These are phyloP conservation scores for Monosporozyma unispora DNA, from an alignment of 805 yeast species.

Conservation along the genomic window DNA sequence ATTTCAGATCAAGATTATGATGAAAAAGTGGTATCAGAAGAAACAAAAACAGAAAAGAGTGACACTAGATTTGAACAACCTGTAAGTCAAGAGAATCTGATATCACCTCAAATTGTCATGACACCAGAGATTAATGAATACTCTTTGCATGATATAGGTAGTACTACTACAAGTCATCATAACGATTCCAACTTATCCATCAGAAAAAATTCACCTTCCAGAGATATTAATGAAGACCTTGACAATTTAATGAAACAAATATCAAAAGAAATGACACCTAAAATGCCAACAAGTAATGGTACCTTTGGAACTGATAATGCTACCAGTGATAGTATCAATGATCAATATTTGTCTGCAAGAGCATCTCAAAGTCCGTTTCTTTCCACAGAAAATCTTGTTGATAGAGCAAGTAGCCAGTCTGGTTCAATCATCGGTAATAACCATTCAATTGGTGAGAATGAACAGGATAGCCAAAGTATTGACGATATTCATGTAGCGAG, in stretches of 20 bases:
- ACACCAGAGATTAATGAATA: not conserved
- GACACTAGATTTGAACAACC: not conserved
- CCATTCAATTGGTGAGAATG: not conserved
- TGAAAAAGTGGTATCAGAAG: not conserved
- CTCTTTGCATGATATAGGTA: not conserved
- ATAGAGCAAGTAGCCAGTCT: not conserved
- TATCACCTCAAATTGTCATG: not conserved
- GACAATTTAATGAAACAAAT: slow-evolving; percentile 27
- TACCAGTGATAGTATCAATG: not conserved
- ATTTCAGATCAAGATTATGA: not conserved
- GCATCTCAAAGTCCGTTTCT: slow-evolving; percentile 1
- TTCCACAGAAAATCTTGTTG: not conserved
- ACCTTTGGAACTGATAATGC: not conserved
- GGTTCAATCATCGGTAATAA: not conserved
- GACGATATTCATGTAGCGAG: slow-evolving; percentile 17
- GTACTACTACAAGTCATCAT: not conserved
- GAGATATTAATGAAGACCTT: slow-evolving; percentile 21
- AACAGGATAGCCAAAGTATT: slow-evolving; percentile 6
- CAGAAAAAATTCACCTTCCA: slow-evolving; percentile 5
- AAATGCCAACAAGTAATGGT: not conserved
- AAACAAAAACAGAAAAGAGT: not conserved
- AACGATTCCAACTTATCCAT: not conserved
- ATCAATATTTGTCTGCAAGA: slow-evolving; percentile 1
- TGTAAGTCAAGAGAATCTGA: not conserved
- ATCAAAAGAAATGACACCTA: slow-evolving; percentile 27